Evolutionary conservation across 768 basidiomycete species (phyloP), one percentile per base, ranked within the genome.

Genomic region (Leucocoprinus sp.): DNA sequence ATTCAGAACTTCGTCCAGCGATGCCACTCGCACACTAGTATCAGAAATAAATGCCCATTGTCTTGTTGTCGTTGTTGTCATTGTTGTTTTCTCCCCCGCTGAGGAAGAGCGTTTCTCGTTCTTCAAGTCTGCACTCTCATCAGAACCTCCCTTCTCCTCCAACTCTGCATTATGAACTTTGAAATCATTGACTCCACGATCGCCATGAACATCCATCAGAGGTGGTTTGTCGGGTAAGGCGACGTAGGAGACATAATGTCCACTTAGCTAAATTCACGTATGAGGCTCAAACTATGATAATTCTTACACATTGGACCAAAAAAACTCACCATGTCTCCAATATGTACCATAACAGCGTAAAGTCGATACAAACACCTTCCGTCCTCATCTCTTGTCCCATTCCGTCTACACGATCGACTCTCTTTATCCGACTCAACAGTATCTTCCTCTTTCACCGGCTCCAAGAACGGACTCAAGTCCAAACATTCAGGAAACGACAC

Each of bases 11-110:
- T 96, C 93, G 35, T 93, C 89, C 38, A 95, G 60, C 34, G 82
- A 77, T 8, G 84, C 78, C 37, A 87, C 65, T 36, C 85, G 72
- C n/a, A 97, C 91, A 36, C 76, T 65, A 2, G 86, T 89, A 58
- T 97, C 93, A 54, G 90, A 93, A 62, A 95, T 82, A 60, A 85
- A 93, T 37, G 87, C 88, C 93, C 93, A 97, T 50, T 86, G 78
- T 34, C 91, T 55, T 31, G 61, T 67, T 15, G 56, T 43, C 37
- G 55, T 50, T 27, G 51, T 55, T 31, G 61, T 67, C 17, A 56
- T 43, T 36, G 55, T 50, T 27, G 51, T 55, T 24, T 50, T 37
- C 22, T 54, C 47, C 43, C 35, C 43, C 15, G 54, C 15, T 11
- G 43, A 8, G 2, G 33, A 24, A 15, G 15, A 5, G 12, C 15